Base-by-base conservation (phyloP, 805 yeast genomes). In the Hanseniaspora singularis region DNA sequence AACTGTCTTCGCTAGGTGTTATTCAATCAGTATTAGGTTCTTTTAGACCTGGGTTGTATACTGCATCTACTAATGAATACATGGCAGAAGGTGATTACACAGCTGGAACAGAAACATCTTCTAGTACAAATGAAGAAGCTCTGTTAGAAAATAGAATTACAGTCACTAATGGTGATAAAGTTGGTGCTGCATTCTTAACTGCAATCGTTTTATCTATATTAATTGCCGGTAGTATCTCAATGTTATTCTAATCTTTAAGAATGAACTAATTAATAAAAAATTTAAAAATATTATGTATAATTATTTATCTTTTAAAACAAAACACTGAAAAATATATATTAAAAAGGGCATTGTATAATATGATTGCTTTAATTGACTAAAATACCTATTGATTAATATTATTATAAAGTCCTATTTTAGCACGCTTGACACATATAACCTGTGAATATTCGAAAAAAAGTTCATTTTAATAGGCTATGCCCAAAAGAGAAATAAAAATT, bases 171-270 rank as follows among this genome's bases (percentile, higher is more conserved):
- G 76, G 74, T 50, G 95, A 85, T 58, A 74, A 71, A 55, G 95
- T 86, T 1, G 97, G 97, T 41, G 96, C 96, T 1, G 94, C 94
- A 40, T 67, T 88, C 19, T 62, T 85, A 36, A 89, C 98, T 0
- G 94, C 88, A 0, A 62, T 85, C 5, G 77, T 81, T 1, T 61
- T 85, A 52, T 74, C 75, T 1, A 59, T 70, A 2, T 55, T 86
- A 20, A 59, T 78, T 18, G 85, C 79, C 31, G 77, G 87, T 20
- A 72, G 82, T 27, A 67, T 77, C 28, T 87, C 97, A 96, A 80
- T 89, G 88, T 58, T 77, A 42, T 59, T 75, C 45, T 76, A 61
- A 38, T 36, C 3, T 18, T 34, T 11, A 20, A 9, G 4, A 15
- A n/a, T 15, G n/a, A 16, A 19, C 9, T 7, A 6, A 33, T 19